A percentile compares a stretch with the other conserved stretches of the same genome.
Conservation (phyloP, 2,329 filamentous ascomycete genomes). For the Xylaria sp. region DNA sequence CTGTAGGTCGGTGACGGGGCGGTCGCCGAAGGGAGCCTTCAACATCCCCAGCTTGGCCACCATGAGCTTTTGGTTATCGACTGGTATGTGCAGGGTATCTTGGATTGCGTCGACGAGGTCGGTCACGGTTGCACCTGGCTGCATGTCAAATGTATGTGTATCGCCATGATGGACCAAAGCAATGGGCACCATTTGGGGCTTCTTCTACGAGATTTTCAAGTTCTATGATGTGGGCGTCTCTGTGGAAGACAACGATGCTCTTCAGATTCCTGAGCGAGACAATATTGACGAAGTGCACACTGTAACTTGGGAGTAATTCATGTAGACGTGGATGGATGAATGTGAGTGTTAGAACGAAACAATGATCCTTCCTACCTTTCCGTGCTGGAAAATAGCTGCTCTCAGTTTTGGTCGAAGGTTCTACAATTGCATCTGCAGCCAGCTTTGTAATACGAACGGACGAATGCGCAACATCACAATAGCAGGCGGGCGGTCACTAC, state of each 20-base stretch:
- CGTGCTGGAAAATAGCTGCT: no score
- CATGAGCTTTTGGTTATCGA: conserved; percentile 74
- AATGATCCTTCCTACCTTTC: conserved; percentile 13
- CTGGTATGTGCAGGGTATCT: conserved; percentile 66
- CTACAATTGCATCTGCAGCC: conserved; percentile 42
- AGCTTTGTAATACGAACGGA: conserved; percentile 56
- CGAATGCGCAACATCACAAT: not conserved
- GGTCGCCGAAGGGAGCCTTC: conserved; percentile 71
- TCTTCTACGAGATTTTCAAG: conserved; percentile 26
- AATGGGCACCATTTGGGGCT: conserved; percentile 52
- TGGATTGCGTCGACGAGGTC: conserved; percentile 71
- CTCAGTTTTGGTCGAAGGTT: conserved; percentile 35
- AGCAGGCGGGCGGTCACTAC: no score
- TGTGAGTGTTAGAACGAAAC: not conserved
- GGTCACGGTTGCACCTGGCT: conserved; percentile 58
- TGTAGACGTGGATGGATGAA: not conserved
- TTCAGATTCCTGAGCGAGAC: not conserved
- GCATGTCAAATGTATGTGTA: conserved; percentile 57
- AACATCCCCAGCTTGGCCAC: conserved; percentile 72
- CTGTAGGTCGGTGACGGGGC: conserved; percentile 57
- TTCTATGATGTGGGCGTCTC: conserved; percentile 35
- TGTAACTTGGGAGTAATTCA: not conserved
- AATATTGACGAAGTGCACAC: not conserved
- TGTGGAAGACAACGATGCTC: not conserved
- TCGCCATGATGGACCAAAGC: conserved; percentile 59